Percentiles rank a stretch among this genome's conserved stretches.
phyloP scores from a whole-genome alignment of 2,329 filamentous ascomycete genomes.

The Bipolaris victoriae region DNA sequence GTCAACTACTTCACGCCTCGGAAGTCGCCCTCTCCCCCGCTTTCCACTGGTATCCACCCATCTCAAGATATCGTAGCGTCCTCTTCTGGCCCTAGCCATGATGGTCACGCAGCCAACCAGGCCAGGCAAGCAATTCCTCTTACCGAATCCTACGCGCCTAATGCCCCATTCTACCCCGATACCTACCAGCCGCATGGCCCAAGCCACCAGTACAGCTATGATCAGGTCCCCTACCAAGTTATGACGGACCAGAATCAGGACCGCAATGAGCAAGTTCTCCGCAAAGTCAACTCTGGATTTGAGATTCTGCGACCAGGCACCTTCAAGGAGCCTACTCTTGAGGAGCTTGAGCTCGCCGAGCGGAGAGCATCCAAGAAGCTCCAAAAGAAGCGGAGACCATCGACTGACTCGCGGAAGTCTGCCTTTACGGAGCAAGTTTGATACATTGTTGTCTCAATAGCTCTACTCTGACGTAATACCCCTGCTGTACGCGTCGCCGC shows the following conservation, averaged over 20 bases:
- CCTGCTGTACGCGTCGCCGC: conserved; percentile 29
- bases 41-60: conserved; percentile 24
- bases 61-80: conserved; percentile 19
- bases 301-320: conserved; percentile 50
- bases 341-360: conserved; percentile 38
- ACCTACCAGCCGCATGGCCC: conserved; percentile 48
- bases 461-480: conserved; percentile 16
- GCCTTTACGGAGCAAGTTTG: conserved; percentile 48
- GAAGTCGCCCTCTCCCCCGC: conserved; percentile 47
- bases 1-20: conserved; percentile 48
- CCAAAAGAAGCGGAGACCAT: conserved; percentile 52
- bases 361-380: conserved; percentile 50
- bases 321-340: conserved; percentile 42
- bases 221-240: conserved; percentile 40
- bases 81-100: conserved; percentile 27
- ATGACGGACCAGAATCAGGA: conserved; percentile 38
- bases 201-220: conserved; percentile 45
- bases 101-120: conserved; percentile 33
- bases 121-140: conserved; percentile 43
- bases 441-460: conserved; percentile 23
- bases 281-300: conserved; percentile 53
- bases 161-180: conserved; percentile 41
- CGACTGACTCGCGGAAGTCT: conserved; percentile 39
- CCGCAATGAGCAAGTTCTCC: conserved; percentile 45
- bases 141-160: conserved; percentile 47